These are phyloP conservation scores for Leccinum subgranulosum DNA, from an alignment of 768 basidiomycete genomes.

Conservation along the genomic window DNA sequence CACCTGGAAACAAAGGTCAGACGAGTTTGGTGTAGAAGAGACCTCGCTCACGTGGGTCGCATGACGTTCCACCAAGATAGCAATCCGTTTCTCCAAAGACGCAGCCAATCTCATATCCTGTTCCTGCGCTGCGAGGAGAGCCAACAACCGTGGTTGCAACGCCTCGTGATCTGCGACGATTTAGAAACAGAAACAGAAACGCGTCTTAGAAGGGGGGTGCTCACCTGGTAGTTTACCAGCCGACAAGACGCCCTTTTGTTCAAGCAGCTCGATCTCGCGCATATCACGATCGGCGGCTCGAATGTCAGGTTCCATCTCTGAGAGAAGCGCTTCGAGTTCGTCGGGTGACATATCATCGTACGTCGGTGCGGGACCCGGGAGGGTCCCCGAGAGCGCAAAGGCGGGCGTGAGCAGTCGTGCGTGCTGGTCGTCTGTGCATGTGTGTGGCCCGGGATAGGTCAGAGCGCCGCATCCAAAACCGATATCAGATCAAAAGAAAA, in stretches of 20 bases:
- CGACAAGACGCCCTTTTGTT: constrained; percentile 65
- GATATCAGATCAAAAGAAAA: too few species aligned
- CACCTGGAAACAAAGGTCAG: constrained; percentile 43
- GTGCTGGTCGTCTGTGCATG: constrained; percentile 64
- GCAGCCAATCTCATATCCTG: constrained; percentile 57
- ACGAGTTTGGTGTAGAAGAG: not conserved
- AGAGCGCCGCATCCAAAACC: not conserved
- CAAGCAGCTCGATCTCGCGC: constrained; percentile 69
- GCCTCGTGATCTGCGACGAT: constrained; percentile 51
- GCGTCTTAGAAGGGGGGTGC: not conserved
- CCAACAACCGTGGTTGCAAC: constrained; percentile 65
- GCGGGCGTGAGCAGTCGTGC: constrained; percentile 70
- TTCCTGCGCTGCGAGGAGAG: constrained; percentile 53
- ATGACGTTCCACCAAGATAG: constrained; percentile 62
- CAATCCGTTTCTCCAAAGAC: constrained; percentile 64
- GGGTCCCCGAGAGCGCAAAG: constrained; percentile 68
- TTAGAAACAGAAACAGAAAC: not conserved
- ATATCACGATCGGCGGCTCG: constrained; percentile 81
- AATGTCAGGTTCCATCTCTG: constrained; percentile 82
- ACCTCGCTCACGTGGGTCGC: constrained; percentile 56
- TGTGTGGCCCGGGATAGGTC: not conserved
- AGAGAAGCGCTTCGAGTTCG: constrained; percentile 67
- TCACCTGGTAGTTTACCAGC: constrained; percentile 69
- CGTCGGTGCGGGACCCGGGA: constrained; percentile 45
- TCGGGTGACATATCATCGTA: constrained; percentile 64